Percentiles rank a stretch among this genome's conserved stretches.
Evolutionary conservation across 2,329 filamentous ascomycete genomes (phyloP).

Genomic region (Magnaporthales sp.): DNA sequence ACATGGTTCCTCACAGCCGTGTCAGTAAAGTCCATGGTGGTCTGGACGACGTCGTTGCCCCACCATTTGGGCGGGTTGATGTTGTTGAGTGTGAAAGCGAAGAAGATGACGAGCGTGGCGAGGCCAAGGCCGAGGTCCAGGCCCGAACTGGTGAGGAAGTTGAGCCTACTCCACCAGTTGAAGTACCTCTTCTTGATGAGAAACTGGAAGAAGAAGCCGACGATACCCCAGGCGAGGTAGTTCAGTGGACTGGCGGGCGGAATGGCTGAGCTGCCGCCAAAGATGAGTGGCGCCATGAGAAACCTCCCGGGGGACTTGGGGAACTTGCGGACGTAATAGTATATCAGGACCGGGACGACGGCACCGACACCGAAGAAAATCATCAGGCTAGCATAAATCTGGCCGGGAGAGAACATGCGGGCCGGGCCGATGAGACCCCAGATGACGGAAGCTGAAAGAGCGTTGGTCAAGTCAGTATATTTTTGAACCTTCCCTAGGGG

Average conservation of each 20-base stretch:
- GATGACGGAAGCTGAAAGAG: constrained; percentile 46
- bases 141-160: constrained; percentile 62
- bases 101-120: constrained; percentile 60
- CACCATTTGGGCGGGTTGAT: constrained; percentile 59
- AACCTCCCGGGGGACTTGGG: constrained; percentile 41
- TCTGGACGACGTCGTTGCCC: constrained; percentile 51
- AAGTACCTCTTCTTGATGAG: constrained; percentile 54
- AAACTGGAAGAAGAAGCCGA: constrained; percentile 64
- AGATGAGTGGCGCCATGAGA: constrained; percentile 55
- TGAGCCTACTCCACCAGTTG: constrained; percentile 66
- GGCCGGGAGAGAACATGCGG: constrained; percentile 54
- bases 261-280: constrained; percentile 49
- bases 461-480: not conserved
- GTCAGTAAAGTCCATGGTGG: constrained; percentile 53
- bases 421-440: constrained; percentile 59
- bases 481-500: not conserved
- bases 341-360: constrained; percentile 41
- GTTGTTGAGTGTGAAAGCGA: constrained; percentile 56
- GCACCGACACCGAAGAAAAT: constrained; percentile 51
- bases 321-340: constrained; percentile 37
- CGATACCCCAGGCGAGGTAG: constrained; percentile 65
- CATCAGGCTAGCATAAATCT: constrained; percentile 53
- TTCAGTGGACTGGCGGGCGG: constrained; percentile 64
- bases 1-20: constrained; percentile 49
- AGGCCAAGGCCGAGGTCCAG: constrained; percentile 62